Evolutionary conservation across 192 early-diverging fungal genomes (phyloP).

Genomic region (Irineochytrium annulatum): DNA sequence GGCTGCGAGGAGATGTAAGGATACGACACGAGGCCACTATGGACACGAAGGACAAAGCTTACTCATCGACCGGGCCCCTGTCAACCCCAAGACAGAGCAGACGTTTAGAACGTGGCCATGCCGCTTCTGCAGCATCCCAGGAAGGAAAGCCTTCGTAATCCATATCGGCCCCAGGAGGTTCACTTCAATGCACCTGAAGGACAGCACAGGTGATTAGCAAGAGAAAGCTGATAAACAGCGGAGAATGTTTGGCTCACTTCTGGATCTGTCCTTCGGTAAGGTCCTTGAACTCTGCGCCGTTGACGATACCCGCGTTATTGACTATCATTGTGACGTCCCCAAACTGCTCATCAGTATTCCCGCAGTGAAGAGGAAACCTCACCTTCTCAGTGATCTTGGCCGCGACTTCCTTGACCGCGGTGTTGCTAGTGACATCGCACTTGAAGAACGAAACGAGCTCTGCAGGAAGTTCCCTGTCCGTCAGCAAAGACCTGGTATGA

Average conservation of each 20-base stretch:
- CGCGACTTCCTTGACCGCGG: slow-evolving; percentile 44
- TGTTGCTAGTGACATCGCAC: slow-evolving; percentile 59
- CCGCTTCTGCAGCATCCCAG: slow-evolving; percentile 65
- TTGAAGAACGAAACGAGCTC: slow-evolving; percentile 34
- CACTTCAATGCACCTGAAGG: slow-evolving; percentile 54
- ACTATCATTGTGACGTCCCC: slow-evolving; percentile 73
- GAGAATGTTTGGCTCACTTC: slow-evolving; percentile 17
- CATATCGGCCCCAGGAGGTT: slow-evolving; percentile 74
- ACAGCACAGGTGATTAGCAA: neutral
- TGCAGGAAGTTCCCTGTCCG: neutral
- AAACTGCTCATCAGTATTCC: slow-evolving; percentile 11
- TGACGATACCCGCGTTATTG: slow-evolving; percentile 78
- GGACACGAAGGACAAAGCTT: neutral
- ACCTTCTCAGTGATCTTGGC: slow-evolving; percentile 42
- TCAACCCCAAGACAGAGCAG: slow-evolving; percentile 34
- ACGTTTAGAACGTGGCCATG: slow-evolving; percentile 71
- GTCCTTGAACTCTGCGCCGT: slow-evolving; percentile 59
- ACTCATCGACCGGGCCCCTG: slow-evolving; percentile 27
- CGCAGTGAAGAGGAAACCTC: neutral
- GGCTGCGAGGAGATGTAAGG: slow-evolving; percentile 30
- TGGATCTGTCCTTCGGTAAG: slow-evolving; percentile 58
- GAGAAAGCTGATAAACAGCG: neutral
- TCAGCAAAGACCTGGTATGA: neutral
- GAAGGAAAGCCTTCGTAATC: slow-evolving; percentile 70
- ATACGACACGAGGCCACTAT: neutral